Base-by-base conservation (phyloP, 805 yeast species). In the Metschnikowia matae region DNA sequence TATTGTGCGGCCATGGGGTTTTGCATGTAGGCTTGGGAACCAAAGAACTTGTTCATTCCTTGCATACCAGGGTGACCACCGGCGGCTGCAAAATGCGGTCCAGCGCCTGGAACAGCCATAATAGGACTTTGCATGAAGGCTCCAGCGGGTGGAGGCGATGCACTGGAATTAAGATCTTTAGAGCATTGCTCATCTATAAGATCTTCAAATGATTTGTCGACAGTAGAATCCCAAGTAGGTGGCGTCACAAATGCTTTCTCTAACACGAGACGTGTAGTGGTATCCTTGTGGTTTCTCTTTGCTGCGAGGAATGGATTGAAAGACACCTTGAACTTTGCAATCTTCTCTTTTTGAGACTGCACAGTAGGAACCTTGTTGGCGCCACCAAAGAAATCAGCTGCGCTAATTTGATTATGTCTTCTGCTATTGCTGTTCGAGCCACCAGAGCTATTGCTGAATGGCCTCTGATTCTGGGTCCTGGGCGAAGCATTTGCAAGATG, bases 151-250 rank as follows among this genome's bases (percentile, higher is more conserved):
- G 54, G 51, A 53, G 56, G 58, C 14, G 32, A 20, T 51, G 50
- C 29, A 49, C 50, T 44, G 29, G 44, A 18, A 17, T 41, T 47
- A 20, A 21, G 15, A 11, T 44, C 46, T 40, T 18, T 31, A 17
- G 53, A 26, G 35, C 54, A 55, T 11, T 54, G 57, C 49, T 73
- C 73, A 2, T 83, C 79, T 66, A 83, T 82, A 37, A 79, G 63
- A 15, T 71, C 66, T 49, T 73, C 77, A 65, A 81, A 81, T 1
- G 85, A 73, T 50, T 79, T 82, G 40, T 81, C 86, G 21, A 78
- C 66, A 2, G 83, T 81, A 44, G 77, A 69, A 20, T 75, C 73
- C 95, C 95, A 87, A 0, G 91, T 84, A 46, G 95, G 95, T 8
- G 88, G 84, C 0, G 92, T 84, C 38, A 75, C 74, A 64, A 79